Conservation (phyloP, 106 monocot species). For the Apostasia ramifera region DNA sequence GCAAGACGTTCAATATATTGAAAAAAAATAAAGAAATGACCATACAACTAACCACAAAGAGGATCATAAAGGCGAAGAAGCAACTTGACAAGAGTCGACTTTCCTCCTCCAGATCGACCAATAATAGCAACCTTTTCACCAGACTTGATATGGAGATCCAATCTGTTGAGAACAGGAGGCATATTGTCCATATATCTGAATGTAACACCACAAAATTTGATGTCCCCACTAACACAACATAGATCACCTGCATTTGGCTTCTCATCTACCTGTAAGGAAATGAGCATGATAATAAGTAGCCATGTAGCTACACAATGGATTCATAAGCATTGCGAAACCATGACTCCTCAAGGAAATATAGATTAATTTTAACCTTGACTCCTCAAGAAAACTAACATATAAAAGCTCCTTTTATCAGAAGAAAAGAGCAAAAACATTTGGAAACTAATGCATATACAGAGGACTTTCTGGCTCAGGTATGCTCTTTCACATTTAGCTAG, state of each 20-base stretch:
- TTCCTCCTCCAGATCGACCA: conserved; percentile 86
- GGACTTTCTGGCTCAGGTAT: too few relatives aligned
- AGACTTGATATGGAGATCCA: conserved; percentile 63
- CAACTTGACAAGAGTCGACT: conserved; percentile 69
- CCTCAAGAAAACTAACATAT: too few relatives aligned
- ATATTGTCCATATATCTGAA: conserved; percentile 61
- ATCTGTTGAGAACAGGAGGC: conserved; percentile 48
- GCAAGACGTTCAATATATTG: background rate
- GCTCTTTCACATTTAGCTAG: too few relatives aligned
- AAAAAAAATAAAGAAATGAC: background rate
- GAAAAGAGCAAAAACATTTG: too few relatives aligned
- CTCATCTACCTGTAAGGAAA: conserved; percentile 44
- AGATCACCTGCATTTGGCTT: conserved; percentile 52
- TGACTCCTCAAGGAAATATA: too few relatives aligned
- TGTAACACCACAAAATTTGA: conserved; percentile 69
- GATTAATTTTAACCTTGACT: too few relatives aligned
- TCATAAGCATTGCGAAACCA: background rate
- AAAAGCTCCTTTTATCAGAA: too few relatives aligned
- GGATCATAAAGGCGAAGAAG: conserved; percentile 81
- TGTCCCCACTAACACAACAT: conserved; percentile 48
- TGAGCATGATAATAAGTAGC: background rate
- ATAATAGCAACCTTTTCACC: conserved; percentile 77
- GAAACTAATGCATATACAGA: too few relatives aligned
- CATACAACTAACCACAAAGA: conserved; percentile 37
- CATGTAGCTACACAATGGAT: background rate